phyloP scores from a whole-genome alignment of 768 basidiomycete species.

The Filobasidium wieringae region DNA sequence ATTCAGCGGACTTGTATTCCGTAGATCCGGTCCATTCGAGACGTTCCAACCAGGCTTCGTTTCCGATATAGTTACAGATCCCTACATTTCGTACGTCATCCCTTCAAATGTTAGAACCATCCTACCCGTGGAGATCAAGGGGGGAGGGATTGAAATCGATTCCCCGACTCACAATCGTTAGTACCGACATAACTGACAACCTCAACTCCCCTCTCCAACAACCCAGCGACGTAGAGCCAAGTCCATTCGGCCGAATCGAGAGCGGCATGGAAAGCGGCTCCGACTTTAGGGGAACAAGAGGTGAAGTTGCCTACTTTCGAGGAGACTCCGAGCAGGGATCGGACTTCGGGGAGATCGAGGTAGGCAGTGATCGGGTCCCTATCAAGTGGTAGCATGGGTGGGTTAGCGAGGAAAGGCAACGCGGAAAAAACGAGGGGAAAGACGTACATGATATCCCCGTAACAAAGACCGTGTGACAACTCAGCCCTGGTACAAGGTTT shows the following conservation, averaged over 20 bases:
- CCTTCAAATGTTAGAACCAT: too few species aligned
- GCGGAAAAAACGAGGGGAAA: not conserved
- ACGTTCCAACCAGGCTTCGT: conserved; percentile 61
- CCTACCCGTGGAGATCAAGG: not conserved
- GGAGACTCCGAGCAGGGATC: conserved; percentile 52
- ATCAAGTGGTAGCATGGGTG: not conserved
- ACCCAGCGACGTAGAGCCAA: conserved; percentile 49
- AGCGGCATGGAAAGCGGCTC: conserved; percentile 46
- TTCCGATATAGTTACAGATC: conserved; percentile 63
- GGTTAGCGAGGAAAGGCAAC: not conserved
- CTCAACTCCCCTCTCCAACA: conserved; percentile 65
- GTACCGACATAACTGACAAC: conserved; percentile 61
- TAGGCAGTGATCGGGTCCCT: conserved; percentile 47
- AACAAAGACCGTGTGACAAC: conserved; percentile 48
- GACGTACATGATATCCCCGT: conserved; percentile 45
- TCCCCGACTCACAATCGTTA: conserved; percentile 38
- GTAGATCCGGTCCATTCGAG: conserved; percentile 60
- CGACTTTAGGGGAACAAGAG: conserved; percentile 49
- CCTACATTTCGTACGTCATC: conserved; percentile 13
- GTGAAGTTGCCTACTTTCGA: conserved; percentile 46
- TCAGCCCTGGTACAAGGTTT: conserved; percentile 47
- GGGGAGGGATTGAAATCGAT: too few species aligned
- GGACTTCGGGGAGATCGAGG: conserved; percentile 51
- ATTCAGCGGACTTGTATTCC: conserved; percentile 43
- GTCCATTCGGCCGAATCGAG: conserved; percentile 54